Evolutionary conservation across 2,329 filamentous ascomycete genomes (phyloP).

Genomic region (Teratosphaeria pseudoeucalypti): DNA sequence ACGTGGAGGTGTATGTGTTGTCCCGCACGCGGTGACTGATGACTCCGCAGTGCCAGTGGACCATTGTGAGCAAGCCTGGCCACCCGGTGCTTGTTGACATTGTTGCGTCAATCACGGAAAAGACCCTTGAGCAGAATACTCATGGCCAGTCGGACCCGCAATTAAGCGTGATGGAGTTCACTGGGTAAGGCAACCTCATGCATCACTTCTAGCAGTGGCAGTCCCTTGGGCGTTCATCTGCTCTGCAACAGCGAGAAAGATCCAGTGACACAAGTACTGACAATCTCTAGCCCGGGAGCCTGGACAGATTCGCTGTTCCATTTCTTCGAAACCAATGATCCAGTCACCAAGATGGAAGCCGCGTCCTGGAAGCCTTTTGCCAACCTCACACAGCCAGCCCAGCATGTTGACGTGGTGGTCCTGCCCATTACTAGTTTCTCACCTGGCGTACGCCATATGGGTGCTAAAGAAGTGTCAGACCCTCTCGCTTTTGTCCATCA

Average conservation of each 20-base stretch:
- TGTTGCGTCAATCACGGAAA: constrained; percentile 73
- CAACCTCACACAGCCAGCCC: constrained; percentile 69
- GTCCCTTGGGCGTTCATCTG: not conserved
- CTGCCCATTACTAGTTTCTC: constrained; percentile 96
- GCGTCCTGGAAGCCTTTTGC: constrained; percentile 86
- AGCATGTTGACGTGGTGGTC: constrained; percentile 86
- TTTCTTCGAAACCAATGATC: constrained; percentile 84
- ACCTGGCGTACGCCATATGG: constrained; percentile 88
- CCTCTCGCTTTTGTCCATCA: constrained; percentile 98
- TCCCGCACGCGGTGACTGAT: not conserved
- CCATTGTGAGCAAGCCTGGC: constrained; percentile 87
- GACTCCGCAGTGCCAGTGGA: constrained; percentile 68
- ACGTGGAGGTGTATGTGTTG: not conserved
- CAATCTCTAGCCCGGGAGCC: constrained; percentile 51
- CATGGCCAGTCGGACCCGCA: constrained; percentile 42
- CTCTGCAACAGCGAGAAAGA: not conserved
- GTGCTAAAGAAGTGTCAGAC: constrained; percentile 74
- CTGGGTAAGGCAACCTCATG: constrained; percentile 41
- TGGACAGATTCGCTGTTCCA: constrained; percentile 91
- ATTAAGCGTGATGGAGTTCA: constrained; percentile 84
- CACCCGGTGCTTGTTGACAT: constrained; percentile 85
- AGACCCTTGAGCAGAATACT: constrained; percentile 64
- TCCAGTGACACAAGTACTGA: not conserved
- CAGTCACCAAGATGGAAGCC: constrained; percentile 63
- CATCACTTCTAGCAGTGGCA: not conserved